Conservation (phyloP, 2,329 filamentous ascomycete genomes). For the Venturia nashicola region DNA sequence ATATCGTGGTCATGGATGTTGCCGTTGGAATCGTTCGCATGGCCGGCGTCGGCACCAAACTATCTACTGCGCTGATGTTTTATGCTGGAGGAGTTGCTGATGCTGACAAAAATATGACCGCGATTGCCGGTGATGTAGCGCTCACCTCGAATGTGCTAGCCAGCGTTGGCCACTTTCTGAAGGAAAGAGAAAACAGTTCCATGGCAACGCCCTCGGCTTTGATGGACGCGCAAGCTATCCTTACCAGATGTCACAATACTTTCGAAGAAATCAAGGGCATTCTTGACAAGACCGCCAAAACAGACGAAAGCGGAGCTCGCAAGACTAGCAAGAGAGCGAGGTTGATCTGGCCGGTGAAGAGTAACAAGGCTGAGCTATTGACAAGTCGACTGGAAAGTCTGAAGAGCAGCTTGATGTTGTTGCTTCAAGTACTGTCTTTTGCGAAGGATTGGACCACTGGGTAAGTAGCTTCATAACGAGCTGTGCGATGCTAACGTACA, state of each 20-base stretch:
- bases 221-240: not conserved
- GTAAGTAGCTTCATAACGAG: not conserved
- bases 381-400: conserved; percentile 17
- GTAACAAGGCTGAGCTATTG: conserved; percentile 17
- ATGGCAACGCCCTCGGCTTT: not conserved
- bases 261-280: not conserved
- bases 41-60: conserved; percentile 16
- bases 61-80: conserved; percentile 17
- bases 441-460: not conserved
- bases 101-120: conserved; percentile 16
- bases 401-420: conserved; percentile 17
- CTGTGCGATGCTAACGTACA: not conserved
- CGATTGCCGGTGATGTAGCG: conserved; percentile 18
- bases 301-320: not conserved
- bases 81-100: conserved; percentile 15
- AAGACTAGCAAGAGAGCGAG: conserved; percentile 12
- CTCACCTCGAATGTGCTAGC: conserved; percentile 17
- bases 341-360: conserved; percentile 17
- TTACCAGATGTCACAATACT: not conserved
- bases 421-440: not conserved
- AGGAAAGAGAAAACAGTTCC: not conserved
- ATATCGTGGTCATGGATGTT: not conserved
- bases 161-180: conserved; percentile 14
- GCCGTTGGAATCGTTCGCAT: conserved; percentile 6
- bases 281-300: not conserved